Evolutionary conservation across 345 rosid species (phyloP).

Genomic region (Euphorbia pulcherrima): DNA sequence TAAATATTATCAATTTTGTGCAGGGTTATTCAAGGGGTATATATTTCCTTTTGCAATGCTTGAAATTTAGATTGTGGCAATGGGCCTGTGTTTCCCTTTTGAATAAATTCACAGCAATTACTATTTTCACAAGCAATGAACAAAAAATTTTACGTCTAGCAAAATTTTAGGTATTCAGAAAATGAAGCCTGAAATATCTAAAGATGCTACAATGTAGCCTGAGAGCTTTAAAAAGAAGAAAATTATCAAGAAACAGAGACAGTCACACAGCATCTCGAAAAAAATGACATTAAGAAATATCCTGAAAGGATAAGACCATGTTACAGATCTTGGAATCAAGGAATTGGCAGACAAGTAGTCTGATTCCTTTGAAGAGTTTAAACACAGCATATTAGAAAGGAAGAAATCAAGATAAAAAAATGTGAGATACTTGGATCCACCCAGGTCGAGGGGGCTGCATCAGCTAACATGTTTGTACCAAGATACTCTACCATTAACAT

Average conservation of each 20-base stretch:
- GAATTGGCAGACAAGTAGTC: background rate
- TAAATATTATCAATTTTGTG: constrained; percentile 4
- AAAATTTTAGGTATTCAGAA: background rate
- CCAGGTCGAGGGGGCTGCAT: no score
- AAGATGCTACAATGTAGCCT: constrained; percentile 2
- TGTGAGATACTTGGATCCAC: no score
- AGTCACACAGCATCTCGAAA: no score
- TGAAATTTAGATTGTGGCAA: background rate
- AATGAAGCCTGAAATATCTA: background rate
- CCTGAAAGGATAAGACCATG: background rate
- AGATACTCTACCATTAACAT: no score
- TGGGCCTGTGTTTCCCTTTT: background rate
- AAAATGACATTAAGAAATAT: background rate
- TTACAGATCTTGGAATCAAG: background rate
- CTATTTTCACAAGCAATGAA: background rate
- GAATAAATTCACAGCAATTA: background rate
- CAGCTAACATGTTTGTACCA: no score
- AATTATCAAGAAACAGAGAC: no score
- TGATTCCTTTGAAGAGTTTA: background rate
- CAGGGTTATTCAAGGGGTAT: background rate
- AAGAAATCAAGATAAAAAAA: no score
- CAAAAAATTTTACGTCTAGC: background rate
- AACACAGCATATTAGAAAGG: background rate
- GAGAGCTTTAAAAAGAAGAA: background rate
- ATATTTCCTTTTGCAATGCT: background rate